Percentiles rank a stretch among this genome's conserved stretches.
These are phyloP conservation scores for Sporothrix phasma DNA, from an alignment of 2,329 filamentous ascomycete species.

Conservation along the genomic window DNA sequence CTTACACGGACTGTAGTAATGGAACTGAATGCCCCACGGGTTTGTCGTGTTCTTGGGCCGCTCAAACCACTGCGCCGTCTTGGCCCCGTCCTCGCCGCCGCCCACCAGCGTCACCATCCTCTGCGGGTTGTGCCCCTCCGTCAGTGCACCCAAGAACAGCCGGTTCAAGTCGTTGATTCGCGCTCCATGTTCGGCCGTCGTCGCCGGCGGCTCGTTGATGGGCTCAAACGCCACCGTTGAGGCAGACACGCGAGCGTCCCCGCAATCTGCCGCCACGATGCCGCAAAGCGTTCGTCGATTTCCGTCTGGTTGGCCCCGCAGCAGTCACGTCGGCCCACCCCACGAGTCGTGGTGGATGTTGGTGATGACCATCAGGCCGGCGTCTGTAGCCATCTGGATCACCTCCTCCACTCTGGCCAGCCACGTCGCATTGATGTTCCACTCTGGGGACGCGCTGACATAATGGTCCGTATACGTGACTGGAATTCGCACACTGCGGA, in stretches of 20 bases:
- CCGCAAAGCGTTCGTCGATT: constrained; percentile 47
- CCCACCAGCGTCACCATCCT: constrained; percentile 48
- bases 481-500: constrained; percentile 48
- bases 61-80: constrained; percentile 46
- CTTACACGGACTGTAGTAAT: constrained; percentile 47
- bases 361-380: constrained; percentile 42
- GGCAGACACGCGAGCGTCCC: constrained; percentile 44
- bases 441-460: constrained; percentile 38
- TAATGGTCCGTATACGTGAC: constrained; percentile 52
- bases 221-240: constrained; percentile 46
- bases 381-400: constrained; percentile 42
- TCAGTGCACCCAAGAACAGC: constrained; percentile 45
- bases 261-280: constrained; percentile 49
- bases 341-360: constrained; percentile 52
- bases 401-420: constrained; percentile 48
- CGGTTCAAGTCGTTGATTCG: constrained; percentile 45
- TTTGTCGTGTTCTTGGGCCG: constrained; percentile 37
- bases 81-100: constrained; percentile 38
- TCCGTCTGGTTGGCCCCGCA: constrained; percentile 36
- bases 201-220: constrained; percentile 50
- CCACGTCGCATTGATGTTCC: constrained; percentile 44
- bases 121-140: constrained; percentile 43
- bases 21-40: constrained; percentile 51
- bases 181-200: constrained; percentile 36
- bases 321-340: constrained; percentile 46